A percentile compares a stretch with the other conserved stretches of the same genome.
These are phyloP conservation scores for Calamus simplicifolius DNA, from an alignment of 176 grass and related monocot genomes.

Conservation along the genomic window DNA sequence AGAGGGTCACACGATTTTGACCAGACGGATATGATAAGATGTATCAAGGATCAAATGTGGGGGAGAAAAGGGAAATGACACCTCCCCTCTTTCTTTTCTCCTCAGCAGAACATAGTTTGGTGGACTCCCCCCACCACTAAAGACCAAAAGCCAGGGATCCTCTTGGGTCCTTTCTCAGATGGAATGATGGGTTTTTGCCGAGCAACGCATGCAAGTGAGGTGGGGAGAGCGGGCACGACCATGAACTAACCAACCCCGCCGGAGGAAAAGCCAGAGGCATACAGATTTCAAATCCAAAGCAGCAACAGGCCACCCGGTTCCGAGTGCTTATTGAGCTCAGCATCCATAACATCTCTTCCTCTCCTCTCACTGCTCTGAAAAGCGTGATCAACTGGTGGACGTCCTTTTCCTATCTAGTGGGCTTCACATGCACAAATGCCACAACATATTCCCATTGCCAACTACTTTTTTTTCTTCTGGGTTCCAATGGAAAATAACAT, in stretches of 20 bases:
- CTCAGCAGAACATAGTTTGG: neutral
- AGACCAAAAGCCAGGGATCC: neutral
- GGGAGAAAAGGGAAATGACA: neutral
- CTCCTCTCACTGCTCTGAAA: too few relatives aligned
- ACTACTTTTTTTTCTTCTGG: too few relatives aligned
- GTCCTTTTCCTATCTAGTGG: too few relatives aligned
- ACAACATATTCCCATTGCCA: too few relatives aligned
- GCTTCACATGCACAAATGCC: too few relatives aligned
- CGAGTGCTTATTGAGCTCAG: neutral
- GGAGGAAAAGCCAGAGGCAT: neutral
- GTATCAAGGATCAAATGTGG: neutral
- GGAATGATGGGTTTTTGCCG: neutral
- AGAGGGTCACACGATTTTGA: neutral
- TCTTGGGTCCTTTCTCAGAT: neutral
- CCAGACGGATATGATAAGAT: neutral
- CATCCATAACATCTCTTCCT: neutral
- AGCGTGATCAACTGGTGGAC: too few relatives aligned
- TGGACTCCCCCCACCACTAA: neutral
- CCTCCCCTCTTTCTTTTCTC: neutral
- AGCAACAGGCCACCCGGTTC: neutral
- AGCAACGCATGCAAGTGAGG: neutral
- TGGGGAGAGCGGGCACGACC: neutral
- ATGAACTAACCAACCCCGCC: neutral
- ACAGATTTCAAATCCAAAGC: too few relatives aligned
- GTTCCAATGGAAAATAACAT: too few relatives aligned